These are phyloP conservation scores for Aureobasidium pullulans DNA, from an alignment of 2,329 filamentous ascomycete genomes.

Conservation along the genomic window DNA sequence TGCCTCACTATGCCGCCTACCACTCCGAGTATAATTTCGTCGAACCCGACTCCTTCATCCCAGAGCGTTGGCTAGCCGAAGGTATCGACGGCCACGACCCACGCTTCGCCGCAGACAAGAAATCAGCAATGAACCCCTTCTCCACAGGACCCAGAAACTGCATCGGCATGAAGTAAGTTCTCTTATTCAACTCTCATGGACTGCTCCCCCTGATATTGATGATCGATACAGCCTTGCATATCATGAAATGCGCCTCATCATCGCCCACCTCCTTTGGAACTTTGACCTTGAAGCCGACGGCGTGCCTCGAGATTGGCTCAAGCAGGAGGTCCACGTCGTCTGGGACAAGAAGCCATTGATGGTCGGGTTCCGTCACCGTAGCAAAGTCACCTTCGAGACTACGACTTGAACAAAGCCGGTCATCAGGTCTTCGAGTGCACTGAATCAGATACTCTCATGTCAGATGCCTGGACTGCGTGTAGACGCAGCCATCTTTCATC, in stretches of 20 bases:
- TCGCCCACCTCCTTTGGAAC: slow-evolving; percentile 29
- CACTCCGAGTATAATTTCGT: slow-evolving; percentile 15
- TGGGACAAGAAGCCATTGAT: slow-evolving; percentile 26
- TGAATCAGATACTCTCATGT: no score
- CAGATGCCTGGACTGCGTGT: no score
- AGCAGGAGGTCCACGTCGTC: slow-evolving; percentile 24
- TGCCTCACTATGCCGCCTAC: slow-evolving; percentile 15
- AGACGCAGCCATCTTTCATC: no score
- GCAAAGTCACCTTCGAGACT: background rate
- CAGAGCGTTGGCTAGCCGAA: slow-evolving; percentile 26
- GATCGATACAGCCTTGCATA: slow-evolving; percentile 25
- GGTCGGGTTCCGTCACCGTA: background rate
- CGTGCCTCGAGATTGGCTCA: slow-evolving; percentile 22
- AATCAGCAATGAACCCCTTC: slow-evolving; percentile 24
- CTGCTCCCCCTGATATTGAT: background rate
- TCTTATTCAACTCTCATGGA: background rate
- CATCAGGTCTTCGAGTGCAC: no score
- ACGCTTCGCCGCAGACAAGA: slow-evolving; percentile 22
- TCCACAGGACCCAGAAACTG: slow-evolving; percentile 25
- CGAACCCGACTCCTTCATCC: slow-evolving; percentile 22
- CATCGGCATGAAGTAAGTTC: slow-evolving; percentile 19
- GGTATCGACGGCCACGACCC: slow-evolving; percentile 1
- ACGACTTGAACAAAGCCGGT: no score
- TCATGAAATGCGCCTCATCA: slow-evolving; percentile 30
- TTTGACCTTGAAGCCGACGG: slow-evolving; percentile 29